Evolutionary conservation across 2,329 filamentous ascomycete species (phyloP), one percentile per base, ranked within the genome.

Genomic region (Bipolaris bicolor): DNA sequence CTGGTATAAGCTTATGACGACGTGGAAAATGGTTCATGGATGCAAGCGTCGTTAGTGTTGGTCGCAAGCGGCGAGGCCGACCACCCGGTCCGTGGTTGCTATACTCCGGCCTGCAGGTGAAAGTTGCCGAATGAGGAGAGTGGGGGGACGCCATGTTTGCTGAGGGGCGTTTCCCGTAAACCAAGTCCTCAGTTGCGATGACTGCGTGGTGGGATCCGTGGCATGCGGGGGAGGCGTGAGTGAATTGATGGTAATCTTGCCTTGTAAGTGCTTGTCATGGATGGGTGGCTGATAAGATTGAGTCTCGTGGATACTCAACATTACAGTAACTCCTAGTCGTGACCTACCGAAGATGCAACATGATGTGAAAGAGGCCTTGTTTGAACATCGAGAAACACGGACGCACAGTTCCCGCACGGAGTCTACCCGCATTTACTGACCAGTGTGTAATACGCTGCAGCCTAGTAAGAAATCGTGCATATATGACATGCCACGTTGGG

Each of bases 401-500:
- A 31, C 33, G 22, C 22, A 24, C 15, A 29, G 10, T 31, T 24
- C 33, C 16, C 5, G 5, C 5, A 7, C 29, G 29, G 13, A 34
- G 18, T 39, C n/a, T 24, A 48, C 16, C 16, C 22, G 43, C 49
- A 24, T 43, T 20, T 15, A 22, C 16, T 22, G n/a, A 43, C 16
- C 37, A 24, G 16, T 40, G 47, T 34, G 49, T 24, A 36, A 48
- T 47, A 43, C 36, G 36, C 52, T 57, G 37, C 31, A 48, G 37
- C 44, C 44, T 26, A 18, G 46, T 43, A 39, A 48, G 54, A 53
- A 44, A 47, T 31, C 6, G 22, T 31, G 44, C 49, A 22, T 26
- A 29, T n/a, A 43, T 47, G 34, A 5, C 22, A 29, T 37, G 22
- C 33, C 36, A 40, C 34, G 52, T 45, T 55, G 52, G 40, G 36